phyloP scores from a whole-genome alignment of 192 early-diverging fungal genomes.

The Gamsiella multidivaricata region DNA sequence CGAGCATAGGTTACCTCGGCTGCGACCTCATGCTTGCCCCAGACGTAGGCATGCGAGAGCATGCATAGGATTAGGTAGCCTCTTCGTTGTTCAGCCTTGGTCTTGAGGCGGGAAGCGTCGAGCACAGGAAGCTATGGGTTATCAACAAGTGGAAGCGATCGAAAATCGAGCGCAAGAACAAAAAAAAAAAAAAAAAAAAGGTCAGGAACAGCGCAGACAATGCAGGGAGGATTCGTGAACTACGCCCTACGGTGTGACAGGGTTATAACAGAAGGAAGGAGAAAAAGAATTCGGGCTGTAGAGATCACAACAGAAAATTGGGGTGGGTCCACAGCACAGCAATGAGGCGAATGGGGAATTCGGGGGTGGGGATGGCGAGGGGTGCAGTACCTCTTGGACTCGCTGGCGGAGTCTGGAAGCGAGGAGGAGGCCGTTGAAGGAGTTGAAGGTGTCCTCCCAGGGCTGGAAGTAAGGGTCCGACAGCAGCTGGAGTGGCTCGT shows the following conservation, averaged over 20 bases:
- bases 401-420: constrained; percentile 72
- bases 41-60: constrained; percentile 91
- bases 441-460: constrained; percentile 87
- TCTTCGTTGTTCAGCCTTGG: constrained; percentile 79
- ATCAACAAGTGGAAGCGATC: not conserved
- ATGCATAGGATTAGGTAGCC: constrained; percentile 91
- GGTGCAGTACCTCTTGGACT: constrained; percentile 78
- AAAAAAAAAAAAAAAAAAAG: not conserved
- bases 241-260: too few species aligned
- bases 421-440: constrained; percentile 80
- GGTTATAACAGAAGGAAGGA: too few species aligned
- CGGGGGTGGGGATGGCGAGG: too few species aligned
- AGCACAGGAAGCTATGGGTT: constrained; percentile 80
- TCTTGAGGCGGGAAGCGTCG: constrained; percentile 66
- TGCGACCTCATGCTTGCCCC: constrained; percentile 83
- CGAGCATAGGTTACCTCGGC: constrained; percentile 65
- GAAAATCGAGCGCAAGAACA: not conserved
- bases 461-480: constrained; percentile 83
- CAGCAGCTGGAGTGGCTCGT: constrained; percentile 79
- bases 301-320: too few species aligned
- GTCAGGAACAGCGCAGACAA: not conserved
- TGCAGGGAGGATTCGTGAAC: too few species aligned
- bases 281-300: too few species aligned
- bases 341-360: too few species aligned
- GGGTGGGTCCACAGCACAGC: too few species aligned